These are phyloP conservation scores for Usnea hakonensis DNA, from an alignment of 495 filamentous ascomycete genomes.

Conservation along the genomic window DNA sequence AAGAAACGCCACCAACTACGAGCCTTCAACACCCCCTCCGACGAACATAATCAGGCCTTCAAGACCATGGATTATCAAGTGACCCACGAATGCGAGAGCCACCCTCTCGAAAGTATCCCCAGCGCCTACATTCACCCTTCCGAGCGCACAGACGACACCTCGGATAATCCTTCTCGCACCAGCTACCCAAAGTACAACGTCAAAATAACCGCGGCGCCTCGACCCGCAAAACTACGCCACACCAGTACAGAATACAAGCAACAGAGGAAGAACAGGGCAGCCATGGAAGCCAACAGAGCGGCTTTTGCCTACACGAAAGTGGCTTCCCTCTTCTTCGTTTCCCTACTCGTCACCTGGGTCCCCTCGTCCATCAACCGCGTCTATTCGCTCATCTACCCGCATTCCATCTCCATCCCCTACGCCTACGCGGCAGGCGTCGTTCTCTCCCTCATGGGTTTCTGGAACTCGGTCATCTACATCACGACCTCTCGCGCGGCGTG, in stretches of 20 bases:
- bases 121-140: neutral
- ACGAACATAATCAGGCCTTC: neutral
- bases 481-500: constrained; percentile 45
- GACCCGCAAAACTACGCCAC: constrained; percentile 10
- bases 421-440: constrained; percentile 66
- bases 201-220: constrained; percentile 4
- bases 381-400: constrained; percentile 54
- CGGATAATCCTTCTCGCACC: neutral
- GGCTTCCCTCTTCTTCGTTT: constrained; percentile 74
- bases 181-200: constrained; percentile 9
- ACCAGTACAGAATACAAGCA: neutral
- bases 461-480: constrained; percentile 78
- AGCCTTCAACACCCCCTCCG: constrained; percentile 22
- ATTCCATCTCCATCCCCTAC: constrained; percentile 48
- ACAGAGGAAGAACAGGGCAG: constrained; percentile 25
- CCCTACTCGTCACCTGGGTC: constrained; percentile 75
- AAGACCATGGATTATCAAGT: constrained; percentile 6
- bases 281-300: constrained; percentile 28
- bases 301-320: constrained; percentile 78
- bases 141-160: neutral
- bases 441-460: constrained; percentile 78
- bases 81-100: constrained; percentile 3
- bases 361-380: constrained; percentile 75
- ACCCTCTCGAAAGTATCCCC: neutral
- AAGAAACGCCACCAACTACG: constrained; percentile 40